Conservation (phyloP, 2,329 filamentous ascomycete genomes). For the Epichloe amarillans region DNA sequence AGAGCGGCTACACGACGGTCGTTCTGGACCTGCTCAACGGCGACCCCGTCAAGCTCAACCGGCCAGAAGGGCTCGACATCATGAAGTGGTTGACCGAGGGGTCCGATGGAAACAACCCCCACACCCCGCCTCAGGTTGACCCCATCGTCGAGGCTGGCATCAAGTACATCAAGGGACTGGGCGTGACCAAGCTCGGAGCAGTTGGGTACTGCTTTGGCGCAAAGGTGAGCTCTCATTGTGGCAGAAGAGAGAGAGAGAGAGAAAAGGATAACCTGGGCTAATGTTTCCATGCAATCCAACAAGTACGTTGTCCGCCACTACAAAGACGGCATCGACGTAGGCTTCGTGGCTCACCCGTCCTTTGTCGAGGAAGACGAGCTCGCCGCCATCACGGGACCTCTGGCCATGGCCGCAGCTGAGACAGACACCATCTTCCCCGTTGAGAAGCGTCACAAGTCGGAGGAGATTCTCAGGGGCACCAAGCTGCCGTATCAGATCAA, state of each 20-base stretch:
- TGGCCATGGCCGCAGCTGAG: conserved; percentile 51
- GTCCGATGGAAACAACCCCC: conserved; percentile 34
- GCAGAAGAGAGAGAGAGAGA: not conserved
- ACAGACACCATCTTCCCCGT: conserved; percentile 45
- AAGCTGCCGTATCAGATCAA: conserved; percentile 51
- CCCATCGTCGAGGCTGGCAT: conserved; percentile 25
- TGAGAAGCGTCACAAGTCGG: conserved; percentile 40
- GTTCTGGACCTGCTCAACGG: conserved; percentile 26
- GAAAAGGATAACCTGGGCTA: not conserved
- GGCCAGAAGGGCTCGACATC: conserved; percentile 17
- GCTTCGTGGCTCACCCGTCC: conserved; percentile 52
- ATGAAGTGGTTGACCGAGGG: conserved; percentile 26
- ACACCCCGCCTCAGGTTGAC: conserved; percentile 20
- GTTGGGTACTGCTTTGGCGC: conserved; percentile 56
- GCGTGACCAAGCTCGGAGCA: conserved; percentile 38
- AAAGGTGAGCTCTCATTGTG: conserved; percentile 26
- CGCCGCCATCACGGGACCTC: conserved; percentile 38
- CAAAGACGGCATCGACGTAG: conserved; percentile 40
- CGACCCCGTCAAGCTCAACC: conserved; percentile 17
- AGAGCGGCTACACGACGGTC: conserved; percentile 25
- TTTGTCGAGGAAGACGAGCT: conserved; percentile 48
- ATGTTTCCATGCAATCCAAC: not conserved
- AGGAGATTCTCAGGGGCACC: conserved; percentile 42
- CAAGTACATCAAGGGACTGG: conserved; percentile 40
- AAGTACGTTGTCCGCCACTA: conserved; percentile 58